Conservation (phyloP, 371 early-diverging fungal species). For the Apophysomyces variabilis region DNA sequence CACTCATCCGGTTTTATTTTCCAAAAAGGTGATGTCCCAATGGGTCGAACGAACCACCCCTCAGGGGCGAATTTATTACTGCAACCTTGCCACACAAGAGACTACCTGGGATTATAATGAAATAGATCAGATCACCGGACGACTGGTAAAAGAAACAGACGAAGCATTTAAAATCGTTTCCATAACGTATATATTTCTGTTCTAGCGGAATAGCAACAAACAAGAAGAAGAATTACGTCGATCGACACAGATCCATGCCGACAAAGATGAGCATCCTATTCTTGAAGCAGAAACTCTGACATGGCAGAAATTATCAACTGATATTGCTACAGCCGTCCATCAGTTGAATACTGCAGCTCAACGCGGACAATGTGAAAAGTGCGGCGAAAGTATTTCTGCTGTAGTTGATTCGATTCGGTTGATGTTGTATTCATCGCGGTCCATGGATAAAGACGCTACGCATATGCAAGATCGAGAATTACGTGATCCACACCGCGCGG, state of each 20-base stretch:
- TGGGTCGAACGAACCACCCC: conserved; percentile 66
- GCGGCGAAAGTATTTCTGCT: conserved; percentile 25
- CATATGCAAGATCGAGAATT: conserved; percentile 57
- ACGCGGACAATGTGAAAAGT: conserved; percentile 31
- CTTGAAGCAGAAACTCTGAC: conserved; percentile 19
- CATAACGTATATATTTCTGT: neutral
- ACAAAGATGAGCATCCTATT: neutral
- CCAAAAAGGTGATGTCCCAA: conserved; percentile 31
- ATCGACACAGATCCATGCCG: neutral
- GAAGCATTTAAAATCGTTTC: neutral
- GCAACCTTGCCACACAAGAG: conserved; percentile 80
- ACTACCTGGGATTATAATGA: conserved; percentile 70
- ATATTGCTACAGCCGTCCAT: conserved; percentile 66
- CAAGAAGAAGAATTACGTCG: conserved; percentile 9
- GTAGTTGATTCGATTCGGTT: conserved; percentile 80
- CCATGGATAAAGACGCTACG: conserved; percentile 63
- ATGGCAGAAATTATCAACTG: conserved; percentile 49
- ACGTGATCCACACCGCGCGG: conserved; percentile 70
- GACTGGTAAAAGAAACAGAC: conserved; percentile 27
- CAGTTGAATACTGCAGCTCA: conserved; percentile 66
- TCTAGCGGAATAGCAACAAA: conserved; percentile 10
- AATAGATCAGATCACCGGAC: conserved; percentile 45
- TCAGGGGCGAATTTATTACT: conserved; percentile 75
- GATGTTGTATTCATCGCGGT: conserved; percentile 81
- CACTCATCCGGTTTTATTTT: conserved; percentile 4